These are phyloP conservation scores for Emergomyces orientalis DNA, from an alignment of 2,329 filamentous ascomycete species.

Conservation along the genomic window DNA sequence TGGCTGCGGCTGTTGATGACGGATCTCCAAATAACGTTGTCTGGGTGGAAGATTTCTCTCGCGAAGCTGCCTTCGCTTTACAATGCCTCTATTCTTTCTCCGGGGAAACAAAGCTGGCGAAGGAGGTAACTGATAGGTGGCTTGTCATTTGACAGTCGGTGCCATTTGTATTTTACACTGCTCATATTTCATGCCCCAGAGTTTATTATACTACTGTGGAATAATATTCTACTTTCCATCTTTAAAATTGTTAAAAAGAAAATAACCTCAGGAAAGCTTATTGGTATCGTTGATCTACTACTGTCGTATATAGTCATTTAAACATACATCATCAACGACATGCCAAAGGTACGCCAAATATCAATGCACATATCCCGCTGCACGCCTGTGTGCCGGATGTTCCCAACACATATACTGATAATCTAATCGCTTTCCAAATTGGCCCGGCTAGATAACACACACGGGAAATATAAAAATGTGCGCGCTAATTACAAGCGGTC, in stretches of 20 bases:
- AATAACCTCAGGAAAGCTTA: background rate
- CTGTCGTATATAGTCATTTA: background rate
- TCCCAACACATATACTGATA: background rate
- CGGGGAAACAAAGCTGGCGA: slow-evolving; percentile 54
- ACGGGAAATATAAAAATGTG: background rate
- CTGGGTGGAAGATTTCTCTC: slow-evolving; percentile 49
- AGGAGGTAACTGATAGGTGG: slow-evolving; percentile 51
- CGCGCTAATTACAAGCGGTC: background rate
- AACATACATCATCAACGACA: background rate
- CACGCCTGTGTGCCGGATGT: background rate
- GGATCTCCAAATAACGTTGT: slow-evolving; percentile 13
- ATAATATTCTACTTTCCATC: background rate
- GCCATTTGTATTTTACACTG: slow-evolving; percentile 10
- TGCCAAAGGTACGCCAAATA: background rate
- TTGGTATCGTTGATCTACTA: background rate
- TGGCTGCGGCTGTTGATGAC: slow-evolving; percentile 37
- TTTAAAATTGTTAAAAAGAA: background rate
- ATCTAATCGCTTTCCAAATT: background rate
- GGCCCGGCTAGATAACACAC: background rate
- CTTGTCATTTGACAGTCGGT: slow-evolving; percentile 38
- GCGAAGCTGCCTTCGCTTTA: slow-evolving; percentile 66
- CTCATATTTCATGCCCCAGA: background rate
- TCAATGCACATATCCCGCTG: background rate
- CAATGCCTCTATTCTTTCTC: slow-evolving; percentile 56
- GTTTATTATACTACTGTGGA: background rate